These are phyloP conservation scores for Pythium phragmitis DNA, from an alignment of 352 stramenopile genomes.

Conservation along the genomic window DNA sequence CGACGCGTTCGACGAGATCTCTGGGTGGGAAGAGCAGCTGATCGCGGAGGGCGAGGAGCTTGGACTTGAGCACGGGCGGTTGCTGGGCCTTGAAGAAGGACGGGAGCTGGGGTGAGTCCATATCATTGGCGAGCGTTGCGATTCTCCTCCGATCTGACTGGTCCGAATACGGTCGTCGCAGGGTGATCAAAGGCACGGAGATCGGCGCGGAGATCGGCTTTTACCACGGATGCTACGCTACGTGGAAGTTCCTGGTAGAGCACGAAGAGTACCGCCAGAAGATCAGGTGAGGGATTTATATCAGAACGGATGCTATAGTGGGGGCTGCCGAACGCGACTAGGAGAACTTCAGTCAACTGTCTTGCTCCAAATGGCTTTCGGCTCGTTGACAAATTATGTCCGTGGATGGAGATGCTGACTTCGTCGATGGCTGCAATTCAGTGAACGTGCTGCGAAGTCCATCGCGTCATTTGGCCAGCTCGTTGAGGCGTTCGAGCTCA, in stretches of 20 bases:
- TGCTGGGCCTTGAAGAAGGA: slow-evolving; percentile 72
- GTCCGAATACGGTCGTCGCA: slow-evolving; percentile 19
- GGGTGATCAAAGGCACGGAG: slow-evolving; percentile 74
- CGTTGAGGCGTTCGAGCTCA: slow-evolving; percentile 59
- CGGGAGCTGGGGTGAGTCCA: slow-evolving; percentile 53
- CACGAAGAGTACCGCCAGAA: slow-evolving; percentile 32
- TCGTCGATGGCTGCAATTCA: slow-evolving; percentile 14
- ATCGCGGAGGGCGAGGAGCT: slow-evolving; percentile 68
- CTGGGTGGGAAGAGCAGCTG: slow-evolving; percentile 63
- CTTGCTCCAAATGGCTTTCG: too few species aligned
- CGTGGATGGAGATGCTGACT: not conserved
- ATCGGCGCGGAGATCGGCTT: slow-evolving; percentile 83
- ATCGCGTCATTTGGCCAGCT: slow-evolving; percentile 54
- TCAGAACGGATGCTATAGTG: not conserved
- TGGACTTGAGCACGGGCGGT: slow-evolving; percentile 48
- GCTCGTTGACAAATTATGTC: too few species aligned
- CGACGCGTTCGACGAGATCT: slow-evolving; percentile 76
- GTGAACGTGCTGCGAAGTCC: slow-evolving; percentile 54
- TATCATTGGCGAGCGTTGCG: slow-evolving; percentile 10
- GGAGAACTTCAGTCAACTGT: not conserved
- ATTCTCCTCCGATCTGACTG: not conserved
- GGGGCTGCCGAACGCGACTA: not conserved
- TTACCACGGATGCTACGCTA: slow-evolving; percentile 73
- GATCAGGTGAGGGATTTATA: slow-evolving; percentile 40
- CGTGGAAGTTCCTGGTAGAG: slow-evolving; percentile 65